Base-by-base conservation (phyloP, 352 stramenopile species). In the Globisporangium carolinianum region DNA sequence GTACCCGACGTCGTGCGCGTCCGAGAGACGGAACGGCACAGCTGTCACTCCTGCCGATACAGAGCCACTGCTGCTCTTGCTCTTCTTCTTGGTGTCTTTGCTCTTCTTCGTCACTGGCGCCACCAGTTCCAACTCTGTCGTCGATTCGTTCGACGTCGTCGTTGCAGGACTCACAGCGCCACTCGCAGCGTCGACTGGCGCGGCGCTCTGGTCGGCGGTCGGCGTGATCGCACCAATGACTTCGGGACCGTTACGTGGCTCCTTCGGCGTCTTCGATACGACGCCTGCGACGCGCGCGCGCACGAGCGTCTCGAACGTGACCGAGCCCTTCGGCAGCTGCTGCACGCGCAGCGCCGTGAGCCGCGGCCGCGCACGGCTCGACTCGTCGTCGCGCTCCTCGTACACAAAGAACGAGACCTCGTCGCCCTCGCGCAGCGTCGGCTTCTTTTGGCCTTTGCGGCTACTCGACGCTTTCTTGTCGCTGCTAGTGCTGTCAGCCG, bases 381-480 rank as follows among this genome's bases (percentile, higher is more conserved):
- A 73, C 0, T 81, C 67, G 18, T 77, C 71, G 24, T 86, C 79
- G 17, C 77, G 68, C 39, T 89, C 83, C 57, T 88, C 78, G 41
- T 86, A 81, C 18, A 92, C 76, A 45, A 76, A 90, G 64, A 92
- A 92, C 48, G 83, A 90, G 0, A 92, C 81, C 53, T 89, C 75
- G 57, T 89, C 81, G 14, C 81, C 76, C 36, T 89, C 76, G 6
- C 73, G 75, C 9, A 91, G 43, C 11, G 41, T 12, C 14, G 38
- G 50, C 47, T 59, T 60, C 32, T 55, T 66, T 4, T 47, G 41
- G 8, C 47, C 39, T 14, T 37, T 75, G 15, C 43, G 49, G 15
- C 51, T 56, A 55, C 52, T 58, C n/a, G 41, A 45, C 42, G 52
- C 35, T 57, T 14, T 37, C 62, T 62, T 5, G 57, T 66, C 11